These are phyloP conservation scores for Aspergillus melleus DNA, from an alignment of 2,329 filamentous ascomycete genomes.

Conservation along the genomic window DNA sequence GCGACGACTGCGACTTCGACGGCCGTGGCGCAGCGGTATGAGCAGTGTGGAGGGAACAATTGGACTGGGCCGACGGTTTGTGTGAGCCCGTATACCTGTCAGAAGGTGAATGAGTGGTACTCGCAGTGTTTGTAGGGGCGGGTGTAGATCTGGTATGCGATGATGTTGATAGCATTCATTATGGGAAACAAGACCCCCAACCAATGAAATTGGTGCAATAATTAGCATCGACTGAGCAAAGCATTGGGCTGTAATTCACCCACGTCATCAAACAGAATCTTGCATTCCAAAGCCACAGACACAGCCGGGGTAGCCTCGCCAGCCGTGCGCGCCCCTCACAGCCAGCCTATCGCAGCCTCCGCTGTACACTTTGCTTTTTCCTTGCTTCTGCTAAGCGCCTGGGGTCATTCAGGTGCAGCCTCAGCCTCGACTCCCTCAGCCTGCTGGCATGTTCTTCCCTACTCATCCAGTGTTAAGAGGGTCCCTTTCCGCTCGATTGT, in stretches of 20 bases:
- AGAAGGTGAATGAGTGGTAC: constrained; percentile 35
- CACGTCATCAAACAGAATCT: too few relatives aligned
- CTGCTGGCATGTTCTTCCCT: background rate
- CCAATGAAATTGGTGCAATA: too few relatives aligned
- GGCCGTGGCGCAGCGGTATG: constrained; percentile 21
- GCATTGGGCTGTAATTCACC: too few relatives aligned
- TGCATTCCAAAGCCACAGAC: too few relatives aligned
- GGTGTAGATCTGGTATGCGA: background rate
- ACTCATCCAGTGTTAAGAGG: too few relatives aligned
- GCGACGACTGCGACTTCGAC: constrained; percentile 10
- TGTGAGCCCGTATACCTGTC: constrained; percentile 34
- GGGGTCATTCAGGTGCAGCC: background rate
- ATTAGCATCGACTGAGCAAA: too few relatives aligned
- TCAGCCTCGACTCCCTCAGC: too few relatives aligned
- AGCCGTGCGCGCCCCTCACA: too few relatives aligned
- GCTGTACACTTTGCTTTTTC: background rate
- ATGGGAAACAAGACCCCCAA: too few relatives aligned
- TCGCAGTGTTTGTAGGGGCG: constrained; percentile 36
- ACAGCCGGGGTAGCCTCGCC: too few relatives aligned
- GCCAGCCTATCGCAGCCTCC: background rate
- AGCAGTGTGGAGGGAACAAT: constrained; percentile 34
- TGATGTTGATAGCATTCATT: too few relatives aligned
- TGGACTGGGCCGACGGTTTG: constrained; percentile 38
- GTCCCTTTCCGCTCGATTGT: too few relatives aligned
- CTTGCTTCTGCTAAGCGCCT: background rate